phyloP scores from a whole-genome alignment of 1,139 yeast species.

The Kurtzmaniella quercitrusa region DNA sequence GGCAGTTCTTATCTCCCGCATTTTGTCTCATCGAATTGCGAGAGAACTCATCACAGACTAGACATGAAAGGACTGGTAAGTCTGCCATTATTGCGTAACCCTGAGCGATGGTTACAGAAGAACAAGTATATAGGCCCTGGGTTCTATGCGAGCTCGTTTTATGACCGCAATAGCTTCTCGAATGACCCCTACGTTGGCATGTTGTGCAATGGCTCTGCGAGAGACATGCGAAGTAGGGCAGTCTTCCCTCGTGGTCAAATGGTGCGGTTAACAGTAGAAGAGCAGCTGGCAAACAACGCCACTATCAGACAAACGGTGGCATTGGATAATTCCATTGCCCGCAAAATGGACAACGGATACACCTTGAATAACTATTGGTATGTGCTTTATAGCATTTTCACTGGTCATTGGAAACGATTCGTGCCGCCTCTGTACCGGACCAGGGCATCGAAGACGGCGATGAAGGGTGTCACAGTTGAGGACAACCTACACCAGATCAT shows the following conservation, averaged over 20 bases:
- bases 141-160: conserved; percentile 12
- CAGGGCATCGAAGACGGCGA: not conserved
- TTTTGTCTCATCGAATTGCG: too few relatives aligned
- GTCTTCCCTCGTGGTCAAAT: conserved; percentile 22
- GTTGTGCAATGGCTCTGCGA: conserved; percentile 16
- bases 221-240: conserved; percentile 13
- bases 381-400: not conserved
- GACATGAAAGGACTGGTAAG: conserved; percentile 10
- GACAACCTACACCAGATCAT: not conserved
- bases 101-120: conserved; percentile 19
- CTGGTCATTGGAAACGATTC: conserved; percentile 3
- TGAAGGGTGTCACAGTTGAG: not conserved
- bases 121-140: conserved; percentile 16
- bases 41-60: too few relatives aligned
- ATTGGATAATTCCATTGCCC: not conserved
- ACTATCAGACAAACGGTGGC: not conserved
- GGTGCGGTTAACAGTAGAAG: conserved; percentile 17
- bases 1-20: too few relatives aligned
- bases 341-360: conserved; percentile 2
- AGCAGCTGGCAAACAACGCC: not conserved
- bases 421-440: conserved; percentile 1
- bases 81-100: conserved; percentile 24
- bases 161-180: conserved; percentile 12
- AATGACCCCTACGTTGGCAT: conserved; percentile 23
- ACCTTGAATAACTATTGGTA: conserved; percentile 5